Conservation (phyloP, 1,284 basidiomycete genomes). For the Cryptococcus sp. region DNA sequence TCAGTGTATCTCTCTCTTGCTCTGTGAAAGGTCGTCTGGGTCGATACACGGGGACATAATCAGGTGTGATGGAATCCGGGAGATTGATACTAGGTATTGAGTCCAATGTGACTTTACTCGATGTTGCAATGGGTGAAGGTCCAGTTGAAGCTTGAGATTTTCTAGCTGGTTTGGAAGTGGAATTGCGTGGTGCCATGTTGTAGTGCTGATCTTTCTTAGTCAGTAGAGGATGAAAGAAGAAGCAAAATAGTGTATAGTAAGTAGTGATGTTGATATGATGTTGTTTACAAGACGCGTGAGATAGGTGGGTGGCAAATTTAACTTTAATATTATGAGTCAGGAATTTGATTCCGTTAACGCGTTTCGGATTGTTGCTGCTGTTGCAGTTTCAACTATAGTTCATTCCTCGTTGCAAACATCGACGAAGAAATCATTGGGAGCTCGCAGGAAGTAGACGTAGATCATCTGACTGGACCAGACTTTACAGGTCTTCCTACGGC, state of each 20-base stretch:
- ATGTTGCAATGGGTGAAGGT: slow-evolving; percentile 11
- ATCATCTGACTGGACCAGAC: no score
- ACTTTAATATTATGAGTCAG: no score
- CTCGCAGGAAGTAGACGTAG: no score
- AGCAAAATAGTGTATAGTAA: no score
- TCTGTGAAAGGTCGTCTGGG: slow-evolving; percentile 15
- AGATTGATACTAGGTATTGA: slow-evolving; percentile 21
- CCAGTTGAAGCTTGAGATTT: not conserved
- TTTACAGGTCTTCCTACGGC: no score
- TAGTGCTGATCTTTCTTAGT: not conserved
- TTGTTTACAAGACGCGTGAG: not conserved
- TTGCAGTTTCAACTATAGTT: no score
- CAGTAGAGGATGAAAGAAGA: no score
- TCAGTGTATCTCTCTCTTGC: slow-evolving; percentile 26
- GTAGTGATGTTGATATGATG: not conserved
- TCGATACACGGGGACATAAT: slow-evolving; percentile 14
- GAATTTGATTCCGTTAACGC: no score
- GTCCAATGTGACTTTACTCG: slow-evolving; percentile 30
- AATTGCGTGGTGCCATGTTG: slow-evolving; percentile 16
- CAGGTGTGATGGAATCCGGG: slow-evolving; percentile 32
- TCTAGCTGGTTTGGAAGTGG: slow-evolving; percentile 5
- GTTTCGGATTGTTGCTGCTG: no score
- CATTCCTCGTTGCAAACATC: no score
- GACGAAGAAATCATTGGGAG: no score
- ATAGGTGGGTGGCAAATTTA: no score